A percentile compares a stretch with the other conserved stretches of the same genome.
phyloP scores from a whole-genome alignment of 2,329 filamentous ascomycete species.

The Epichloe sp. region DNA sequence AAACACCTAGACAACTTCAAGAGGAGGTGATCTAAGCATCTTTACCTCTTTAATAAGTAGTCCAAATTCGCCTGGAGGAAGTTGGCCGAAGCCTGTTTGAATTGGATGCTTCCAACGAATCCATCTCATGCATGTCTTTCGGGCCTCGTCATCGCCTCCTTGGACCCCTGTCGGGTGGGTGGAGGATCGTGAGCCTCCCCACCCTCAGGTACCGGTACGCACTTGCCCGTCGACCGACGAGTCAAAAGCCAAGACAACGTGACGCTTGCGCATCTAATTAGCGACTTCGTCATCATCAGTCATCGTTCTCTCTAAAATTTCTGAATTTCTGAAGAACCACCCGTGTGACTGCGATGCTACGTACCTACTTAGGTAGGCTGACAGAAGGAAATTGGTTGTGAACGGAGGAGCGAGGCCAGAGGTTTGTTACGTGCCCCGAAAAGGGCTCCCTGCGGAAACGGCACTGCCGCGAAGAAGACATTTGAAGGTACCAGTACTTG shows the following conservation, averaged over 20 bases:
- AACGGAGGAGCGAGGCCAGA: neutral
- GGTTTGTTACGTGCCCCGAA: no score
- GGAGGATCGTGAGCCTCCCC: constrained; percentile 3
- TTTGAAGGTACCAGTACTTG: constrained; percentile 3
- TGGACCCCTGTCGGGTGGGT: constrained; percentile 7
- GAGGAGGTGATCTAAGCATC: no score
- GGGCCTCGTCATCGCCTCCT: constrained; percentile 28
- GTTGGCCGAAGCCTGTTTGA: neutral
- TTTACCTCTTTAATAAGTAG: no score
- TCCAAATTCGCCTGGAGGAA: neutral
- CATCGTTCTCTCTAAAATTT: neutral
- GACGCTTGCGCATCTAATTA: no score
- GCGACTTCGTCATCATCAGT: constrained; percentile 6
- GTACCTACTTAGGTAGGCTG: no score
- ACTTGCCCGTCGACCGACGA: neutral
- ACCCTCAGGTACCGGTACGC: constrained; percentile 10
- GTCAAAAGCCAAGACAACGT: no score
- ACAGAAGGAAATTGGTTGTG: neutral
- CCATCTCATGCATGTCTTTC: constrained; percentile 1
- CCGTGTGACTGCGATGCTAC: no score
- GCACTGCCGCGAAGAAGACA: neutral
- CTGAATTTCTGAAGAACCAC: no score
- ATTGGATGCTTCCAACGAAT: no score
- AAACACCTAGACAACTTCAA: no score
- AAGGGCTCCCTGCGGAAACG: no score